Conservation (phyloP, 2,329 filamentous ascomycete genomes). For the Uncinocarpus reesii region DNA sequence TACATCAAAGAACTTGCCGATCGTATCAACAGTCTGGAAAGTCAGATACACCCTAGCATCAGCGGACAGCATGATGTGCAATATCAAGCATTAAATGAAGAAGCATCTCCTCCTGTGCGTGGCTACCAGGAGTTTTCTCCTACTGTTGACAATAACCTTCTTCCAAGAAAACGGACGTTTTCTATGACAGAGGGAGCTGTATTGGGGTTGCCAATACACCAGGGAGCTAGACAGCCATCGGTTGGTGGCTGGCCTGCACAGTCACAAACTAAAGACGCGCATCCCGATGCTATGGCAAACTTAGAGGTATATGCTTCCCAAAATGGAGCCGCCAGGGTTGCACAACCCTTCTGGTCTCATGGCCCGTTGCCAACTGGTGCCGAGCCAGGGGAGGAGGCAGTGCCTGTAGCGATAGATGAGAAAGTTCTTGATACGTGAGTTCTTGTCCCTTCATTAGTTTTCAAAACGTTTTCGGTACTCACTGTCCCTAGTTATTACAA, state of each 20-base stretch:
- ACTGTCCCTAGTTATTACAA: slow-evolving; percentile 29
- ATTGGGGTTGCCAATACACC: slow-evolving; percentile 28
- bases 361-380: slow-evolving; percentile 18
- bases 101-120: slow-evolving; percentile 29
- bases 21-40: slow-evolving; percentile 70
- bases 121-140: slow-evolving; percentile 46
- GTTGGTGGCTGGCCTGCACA: slow-evolving; percentile 24
- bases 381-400: slow-evolving; percentile 28
- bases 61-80: slow-evolving; percentile 28
- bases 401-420: slow-evolving; percentile 31
- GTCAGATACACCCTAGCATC: slow-evolving; percentile 48
- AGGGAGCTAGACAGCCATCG: slow-evolving; percentile 16
- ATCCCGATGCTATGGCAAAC: slow-evolving; percentile 14
- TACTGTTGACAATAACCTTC: slow-evolving; percentile 35
- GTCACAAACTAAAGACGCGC: slow-evolving; percentile 21
- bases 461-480: background rate
- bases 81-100: slow-evolving; percentile 36
- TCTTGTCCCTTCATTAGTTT: background rate
- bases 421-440: slow-evolving; percentile 33
- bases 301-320: slow-evolving; percentile 24
- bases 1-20: slow-evolving; percentile 91
- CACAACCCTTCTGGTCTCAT: slow-evolving; percentile 32
- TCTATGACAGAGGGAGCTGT: slow-evolving; percentile 40
- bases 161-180: slow-evolving; percentile 40
- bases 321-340: slow-evolving; percentile 31